These are phyloP conservation scores for Sonneratia alba DNA, from an alignment of 345 rosid genomes.

Conservation along the genomic window DNA sequence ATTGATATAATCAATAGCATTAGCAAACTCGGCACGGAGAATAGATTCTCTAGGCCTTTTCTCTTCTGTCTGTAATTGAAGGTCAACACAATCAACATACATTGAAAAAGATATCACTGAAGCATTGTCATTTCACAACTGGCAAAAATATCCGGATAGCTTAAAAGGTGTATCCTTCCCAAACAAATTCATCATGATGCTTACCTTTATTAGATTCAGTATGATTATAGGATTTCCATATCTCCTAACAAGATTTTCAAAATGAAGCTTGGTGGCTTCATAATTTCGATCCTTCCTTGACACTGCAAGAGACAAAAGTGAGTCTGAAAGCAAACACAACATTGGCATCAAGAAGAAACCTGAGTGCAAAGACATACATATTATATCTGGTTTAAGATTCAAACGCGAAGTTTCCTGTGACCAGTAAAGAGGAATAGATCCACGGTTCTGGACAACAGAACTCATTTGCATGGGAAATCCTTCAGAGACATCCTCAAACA, in stretches of 20 bases:
- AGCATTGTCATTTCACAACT: not conserved
- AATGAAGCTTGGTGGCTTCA: slow-evolving; percentile 90
- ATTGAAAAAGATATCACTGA: not conserved
- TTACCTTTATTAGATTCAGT: slow-evolving; percentile 87
- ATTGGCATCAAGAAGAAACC: slow-evolving; percentile 6
- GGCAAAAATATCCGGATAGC: not conserved
- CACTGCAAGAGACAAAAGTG: slow-evolving; percentile 39
- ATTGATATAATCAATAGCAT: slow-evolving; percentile 85
- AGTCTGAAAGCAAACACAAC: slow-evolving; percentile 8
- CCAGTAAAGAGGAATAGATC: slow-evolving; percentile 98
- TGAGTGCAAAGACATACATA: slow-evolving; percentile 46
- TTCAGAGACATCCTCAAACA: slow-evolving; percentile 65
- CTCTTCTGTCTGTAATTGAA: slow-evolving; percentile 41
- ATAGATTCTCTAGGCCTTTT: slow-evolving; percentile 89
- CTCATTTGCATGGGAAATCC: slow-evolving; percentile 67
- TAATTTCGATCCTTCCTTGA: slow-evolving; percentile 79
- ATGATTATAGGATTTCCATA: slow-evolving; percentile 94
- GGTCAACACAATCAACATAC: slow-evolving; percentile 4
- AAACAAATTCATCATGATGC: slow-evolving; percentile 12
- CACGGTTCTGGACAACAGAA: slow-evolving; percentile 95
- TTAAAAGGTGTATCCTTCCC: not conserved
- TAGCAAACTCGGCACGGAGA: slow-evolving; percentile 90
- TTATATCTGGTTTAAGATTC: slow-evolving; percentile 92
- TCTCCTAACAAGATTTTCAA: slow-evolving; percentile 78
- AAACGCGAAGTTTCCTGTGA: slow-evolving; percentile 96